A percentile compares a stretch with the other conserved stretches of the same genome.
phyloP scores from a whole-genome alignment of 768 basidiomycete genomes.

The Clitopilus passeckerianus region DNA sequence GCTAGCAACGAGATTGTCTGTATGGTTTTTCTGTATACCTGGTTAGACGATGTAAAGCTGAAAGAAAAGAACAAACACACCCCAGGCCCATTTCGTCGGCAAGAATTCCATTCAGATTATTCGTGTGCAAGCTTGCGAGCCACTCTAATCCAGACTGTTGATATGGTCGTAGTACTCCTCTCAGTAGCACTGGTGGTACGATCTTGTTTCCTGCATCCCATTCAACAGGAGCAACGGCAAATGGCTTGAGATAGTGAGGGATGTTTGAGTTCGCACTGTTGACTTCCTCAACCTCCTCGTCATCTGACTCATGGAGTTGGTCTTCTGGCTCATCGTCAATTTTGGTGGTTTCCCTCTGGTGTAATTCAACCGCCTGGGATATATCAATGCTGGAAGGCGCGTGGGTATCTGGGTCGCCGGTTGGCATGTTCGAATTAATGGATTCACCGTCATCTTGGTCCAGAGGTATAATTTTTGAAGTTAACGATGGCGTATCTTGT shows the following conservation, averaged over 20 bases:
- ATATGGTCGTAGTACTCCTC: conserved; percentile 87
- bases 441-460: no score
- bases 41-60: neutral
- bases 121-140: conserved; percentile 83
- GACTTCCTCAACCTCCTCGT: conserved; percentile 11
- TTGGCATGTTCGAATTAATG: neutral
- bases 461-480: no score
- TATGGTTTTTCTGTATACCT: conserved; percentile 73
- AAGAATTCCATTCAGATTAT: conserved; percentile 77
- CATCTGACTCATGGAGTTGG: conserved; percentile 4
- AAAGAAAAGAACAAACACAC: conserved; percentile 36
- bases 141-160: conserved; percentile 93
- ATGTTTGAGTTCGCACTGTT: conserved; percentile 15
- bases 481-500: no score
- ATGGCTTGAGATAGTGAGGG: conserved; percentile 59
- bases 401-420: neutral
- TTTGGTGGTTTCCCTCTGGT: neutral
- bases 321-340: neutral
- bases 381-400: neutral
- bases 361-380: no score
- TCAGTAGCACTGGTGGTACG: conserved; percentile 67
- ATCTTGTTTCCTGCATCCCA: conserved; percentile 60
- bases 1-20: conserved; percentile 95
- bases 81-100: conserved; percentile 96
- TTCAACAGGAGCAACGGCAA: conserved; percentile 65